Percentiles rank a stretch among this genome's conserved stretches.
Conservation (phyloP, 306 rosid species). For the Malus sieversii region DNA sequence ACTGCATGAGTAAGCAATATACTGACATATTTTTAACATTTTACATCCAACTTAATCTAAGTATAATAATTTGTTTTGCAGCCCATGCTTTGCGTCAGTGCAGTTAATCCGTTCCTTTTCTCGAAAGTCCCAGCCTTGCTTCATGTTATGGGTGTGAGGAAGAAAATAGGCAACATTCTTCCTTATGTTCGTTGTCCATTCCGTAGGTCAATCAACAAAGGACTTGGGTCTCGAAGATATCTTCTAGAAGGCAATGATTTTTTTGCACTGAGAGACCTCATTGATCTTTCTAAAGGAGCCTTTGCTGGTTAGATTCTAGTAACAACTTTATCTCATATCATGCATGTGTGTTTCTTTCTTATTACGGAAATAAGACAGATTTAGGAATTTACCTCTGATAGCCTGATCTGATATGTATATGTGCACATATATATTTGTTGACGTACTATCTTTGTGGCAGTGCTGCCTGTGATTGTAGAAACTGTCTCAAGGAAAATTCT, state of each 20-base stretch:
- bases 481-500: conserved; percentile 63
- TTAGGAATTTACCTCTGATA: not conserved
- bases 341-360: not conserved
- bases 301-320: conserved; percentile 71
- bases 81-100: conserved; percentile 99
- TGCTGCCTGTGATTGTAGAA: conserved; percentile 84
- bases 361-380: not conserved
- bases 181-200: conserved; percentile 86
- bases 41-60: not conserved
- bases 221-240: conserved; percentile 81
- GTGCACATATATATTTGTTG: not conserved
- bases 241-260: conserved; percentile 92
- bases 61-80: conserved; percentile 48
- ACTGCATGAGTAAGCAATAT: not conserved
- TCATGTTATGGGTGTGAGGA: conserved; percentile 74
- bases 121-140: conserved; percentile 88
- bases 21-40: not conserved
- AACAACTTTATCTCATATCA: conserved; percentile 4
- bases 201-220: conserved; percentile 67
- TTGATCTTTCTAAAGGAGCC: conserved; percentile 97
- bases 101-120: conserved; percentile 94
- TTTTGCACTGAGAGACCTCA: conserved; percentile 89
- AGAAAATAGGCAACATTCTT: conserved; percentile 73
- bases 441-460: conserved; percentile 43
- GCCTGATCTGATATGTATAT: not conserved